Percentiles rank a stretch among this genome's conserved stretches.
Conservation (phyloP, 2,329 filamentous ascomycete species). For the Diaporthe helianthi region DNA sequence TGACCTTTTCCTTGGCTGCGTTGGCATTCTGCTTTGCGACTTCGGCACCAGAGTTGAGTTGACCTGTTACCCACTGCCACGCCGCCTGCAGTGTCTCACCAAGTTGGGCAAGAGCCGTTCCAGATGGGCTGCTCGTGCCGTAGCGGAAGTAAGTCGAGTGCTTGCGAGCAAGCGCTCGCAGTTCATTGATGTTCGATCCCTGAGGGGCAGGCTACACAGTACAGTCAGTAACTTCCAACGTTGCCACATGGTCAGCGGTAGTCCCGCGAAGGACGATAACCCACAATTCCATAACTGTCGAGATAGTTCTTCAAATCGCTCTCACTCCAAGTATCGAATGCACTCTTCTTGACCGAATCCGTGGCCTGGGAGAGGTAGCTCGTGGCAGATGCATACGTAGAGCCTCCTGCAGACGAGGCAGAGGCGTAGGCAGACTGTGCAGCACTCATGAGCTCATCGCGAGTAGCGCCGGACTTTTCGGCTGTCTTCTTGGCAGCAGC, state of each 20-base stretch:
- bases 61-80: conserved; percentile 59
- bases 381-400: conserved; percentile 71
- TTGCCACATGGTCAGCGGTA: conserved; percentile 7
- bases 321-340: conserved; percentile 77
- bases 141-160: conserved; percentile 80
- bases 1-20: conserved; percentile 47
- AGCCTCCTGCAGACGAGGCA: conserved; percentile 64
- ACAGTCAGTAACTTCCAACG: conserved; percentile 35
- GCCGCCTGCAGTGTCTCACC: conserved; percentile 54
- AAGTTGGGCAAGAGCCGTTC: conserved; percentile 71
- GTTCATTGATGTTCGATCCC: conserved; percentile 71
- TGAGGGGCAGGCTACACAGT: conserved; percentile 62
- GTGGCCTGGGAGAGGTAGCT: conserved; percentile 73
- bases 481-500: conserved; percentile 64
- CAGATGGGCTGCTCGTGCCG: conserved; percentile 71
- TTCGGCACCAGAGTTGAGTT: conserved; percentile 57
- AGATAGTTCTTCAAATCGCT: conserved; percentile 80
- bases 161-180: conserved; percentile 74
- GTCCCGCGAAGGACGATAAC: conserved; percentile 30
- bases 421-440: conserved; percentile 67
- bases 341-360: conserved; percentile 66
- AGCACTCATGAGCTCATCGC: conserved; percentile 75
- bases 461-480: conserved; percentile 68
- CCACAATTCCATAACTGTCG: conserved; percentile 76
- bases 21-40: conserved; percentile 56